Evolutionary conservation across 164 flowering plant genomes (phyloP), one percentile per base, ranked within the genome.

Genomic region (Amborella trichopoda): DNA sequence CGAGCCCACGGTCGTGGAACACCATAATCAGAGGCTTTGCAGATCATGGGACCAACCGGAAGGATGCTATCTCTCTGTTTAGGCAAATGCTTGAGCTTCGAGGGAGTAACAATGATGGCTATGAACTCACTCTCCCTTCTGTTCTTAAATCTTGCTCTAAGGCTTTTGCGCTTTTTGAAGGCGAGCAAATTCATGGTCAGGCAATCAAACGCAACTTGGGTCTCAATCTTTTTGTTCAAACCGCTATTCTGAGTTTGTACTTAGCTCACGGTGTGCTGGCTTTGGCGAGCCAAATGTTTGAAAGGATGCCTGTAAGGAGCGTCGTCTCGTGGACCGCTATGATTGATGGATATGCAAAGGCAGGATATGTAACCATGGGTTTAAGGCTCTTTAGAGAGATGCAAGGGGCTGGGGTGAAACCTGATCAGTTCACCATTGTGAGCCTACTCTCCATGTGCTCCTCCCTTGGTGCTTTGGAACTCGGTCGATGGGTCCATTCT

Each of bases 311-410:
- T 6, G 67, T 33, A 44, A 83, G 60, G 52, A 83, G 83, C 68
- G 75, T 83, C 52, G 90, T 86, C 54, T 76, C 91, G 9, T 91
- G 98, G 94, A 91, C 83, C 48, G 93, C 94, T 0, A 80, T 91
- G 93, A 83, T 91, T 54, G 83, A 80, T 5, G 80, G 93, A 40
- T 83, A 69, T 57, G 77, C 73, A 0, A 81, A 73, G 58, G 87
- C 81, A 52, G 84, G 66, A 21, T 73, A 44, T 61, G 65, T 91
- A 1, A 63, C 61, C 54, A 84, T 78, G 28, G 96, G 93, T 2
- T 57, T 91, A 66, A 69, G 71, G 50, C 59, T 81, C 19, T 87
- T 91, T 47, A 56, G 66, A 11, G 71, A 74, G 44, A 78, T 81
- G 94, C 33, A 22, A 20, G 70, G 52, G 64, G 60, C 26, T 18